Conservation (phyloP, 192 early-diverging fungal species). For the Coemansia sp. region DNA sequence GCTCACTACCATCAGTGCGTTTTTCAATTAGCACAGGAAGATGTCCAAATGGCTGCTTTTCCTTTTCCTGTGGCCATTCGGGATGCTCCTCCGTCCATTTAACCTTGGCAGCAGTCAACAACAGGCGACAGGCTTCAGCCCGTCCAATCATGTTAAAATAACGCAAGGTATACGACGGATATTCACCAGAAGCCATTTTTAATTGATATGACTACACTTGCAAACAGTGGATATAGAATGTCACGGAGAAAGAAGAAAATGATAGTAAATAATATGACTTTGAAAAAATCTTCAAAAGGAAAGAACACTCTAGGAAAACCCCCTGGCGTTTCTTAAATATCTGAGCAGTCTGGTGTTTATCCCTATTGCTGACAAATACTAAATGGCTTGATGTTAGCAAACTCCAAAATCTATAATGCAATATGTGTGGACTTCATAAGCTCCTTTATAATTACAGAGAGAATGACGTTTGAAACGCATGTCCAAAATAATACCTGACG, state of each 20-base stretch:
- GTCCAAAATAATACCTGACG: no score
- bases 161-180: slow-evolving; percentile 16
- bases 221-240: background rate
- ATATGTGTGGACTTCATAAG: no score
- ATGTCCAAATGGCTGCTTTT: slow-evolving; percentile 27
- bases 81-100: slow-evolving; percentile 33
- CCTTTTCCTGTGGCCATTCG: slow-evolving; percentile 27
- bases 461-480: no score
- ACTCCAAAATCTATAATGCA: no score
- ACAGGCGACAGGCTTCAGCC: slow-evolving; percentile 20
- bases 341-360: no score
- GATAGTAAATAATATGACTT: no score
- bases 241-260: background rate
- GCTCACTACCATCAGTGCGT: slow-evolving; percentile 16
- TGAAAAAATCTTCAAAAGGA: no score
- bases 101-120: slow-evolving; percentile 41
- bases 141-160: slow-evolving; percentile 25
- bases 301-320: background rate
- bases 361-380: no score
- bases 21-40: slow-evolving; percentile 29
- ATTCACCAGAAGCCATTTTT: background rate
- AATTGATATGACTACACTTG: background rate
- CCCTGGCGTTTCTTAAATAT: no score
- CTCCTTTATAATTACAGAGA: no score
- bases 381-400: no score